Base-by-base conservation (phyloP, 257 asterid species). In the Paulownia fortunei region DNA sequence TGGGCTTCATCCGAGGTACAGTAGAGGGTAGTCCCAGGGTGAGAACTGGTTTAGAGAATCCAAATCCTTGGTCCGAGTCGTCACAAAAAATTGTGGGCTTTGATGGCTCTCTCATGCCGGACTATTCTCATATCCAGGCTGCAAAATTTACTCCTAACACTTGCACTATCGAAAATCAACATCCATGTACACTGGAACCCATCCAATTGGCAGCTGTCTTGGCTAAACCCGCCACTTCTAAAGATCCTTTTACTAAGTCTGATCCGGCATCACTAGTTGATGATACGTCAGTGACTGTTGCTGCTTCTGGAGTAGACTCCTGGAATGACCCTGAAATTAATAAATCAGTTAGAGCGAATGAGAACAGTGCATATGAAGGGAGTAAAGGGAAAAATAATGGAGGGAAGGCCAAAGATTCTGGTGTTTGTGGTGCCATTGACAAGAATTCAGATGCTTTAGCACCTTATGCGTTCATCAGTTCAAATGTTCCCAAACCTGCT, bases 1-100 rank as follows among this genome's bases (percentile, higher is more conserved):
- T 87, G 80, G 93, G 96, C 67, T 87, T 87, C 70, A 37, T 84
- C 42, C 86, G 88, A 74, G 83, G 90, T 54, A 47, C 83, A 42
- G 19, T 87, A 76, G 97, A 90, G 70, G 81, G 82, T 75, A 86
- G 88, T 82, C 91, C 94, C 21, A 84, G 89, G 72, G 69, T 84
- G 77, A 87, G 85, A 72, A 76, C 87, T 62, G 92, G 89, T 62
- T 61, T 87, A 46, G 97, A 92, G 74, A 86, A 87, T 81, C 96
- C 79, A 71, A 87, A 30, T 76, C 84, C 83, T 80, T 90, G 91
- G 96, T 79, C 82, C 30, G 97, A 89, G 52, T 80, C 94, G 11
- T 85, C 97, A 8, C 97, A 87, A 72, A 86, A 85, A 78, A 21
- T 73, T 19, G 61, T 61, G 52, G 96, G 83, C 27, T 58, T 73